These are phyloP conservation scores for Naegleria fowleri DNA, from an alignment of 208 protist species.

Conservation along the genomic window DNA sequence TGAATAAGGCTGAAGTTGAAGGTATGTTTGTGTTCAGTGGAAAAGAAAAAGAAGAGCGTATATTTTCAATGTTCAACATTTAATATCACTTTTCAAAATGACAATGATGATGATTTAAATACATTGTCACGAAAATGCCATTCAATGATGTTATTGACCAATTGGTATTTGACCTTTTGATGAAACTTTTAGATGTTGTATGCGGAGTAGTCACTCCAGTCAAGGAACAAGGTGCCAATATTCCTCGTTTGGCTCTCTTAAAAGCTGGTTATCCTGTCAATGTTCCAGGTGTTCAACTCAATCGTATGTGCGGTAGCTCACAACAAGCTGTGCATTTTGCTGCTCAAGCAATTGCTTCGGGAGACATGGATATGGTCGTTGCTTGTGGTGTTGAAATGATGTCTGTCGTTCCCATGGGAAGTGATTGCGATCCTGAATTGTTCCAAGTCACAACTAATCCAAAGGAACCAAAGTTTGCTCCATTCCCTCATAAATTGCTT, in stretches of 20 bases:
- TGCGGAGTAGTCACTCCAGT: slow-evolving; percentile 19
- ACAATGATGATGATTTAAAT: background rate
- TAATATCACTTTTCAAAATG: too few species aligned
- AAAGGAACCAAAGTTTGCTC: background rate
- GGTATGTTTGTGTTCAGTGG: background rate
- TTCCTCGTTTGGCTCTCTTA: slow-evolving; percentile 43
- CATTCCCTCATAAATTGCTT: slow-evolving; percentile 18
- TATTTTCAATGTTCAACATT: too few species aligned
- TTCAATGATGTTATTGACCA: background rate
- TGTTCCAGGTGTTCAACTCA: slow-evolving; percentile 52
- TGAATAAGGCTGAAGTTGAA: slow-evolving; percentile 19
- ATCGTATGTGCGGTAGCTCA: slow-evolving; percentile 51
- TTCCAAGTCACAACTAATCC: background rate
- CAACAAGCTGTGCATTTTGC: slow-evolving; percentile 53
- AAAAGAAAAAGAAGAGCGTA: too few species aligned
- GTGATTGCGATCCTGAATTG: slow-evolving; percentile 38
- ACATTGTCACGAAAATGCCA: too few species aligned
- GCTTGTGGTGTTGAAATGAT: slow-evolving; percentile 51
- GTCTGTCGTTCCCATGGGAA: slow-evolving; percentile 45
- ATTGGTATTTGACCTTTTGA: background rate
- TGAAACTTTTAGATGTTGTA: slow-evolving; percentile 1
- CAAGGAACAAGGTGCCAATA: slow-evolving; percentile 36
- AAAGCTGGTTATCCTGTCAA: slow-evolving; percentile 41
- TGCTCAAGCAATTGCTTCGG: slow-evolving; percentile 43
- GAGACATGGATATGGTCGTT: slow-evolving; percentile 45